phyloP scores from a whole-genome alignment of 768 basidiomycete genomes.

The Fomitopsis pulvina region DNA sequence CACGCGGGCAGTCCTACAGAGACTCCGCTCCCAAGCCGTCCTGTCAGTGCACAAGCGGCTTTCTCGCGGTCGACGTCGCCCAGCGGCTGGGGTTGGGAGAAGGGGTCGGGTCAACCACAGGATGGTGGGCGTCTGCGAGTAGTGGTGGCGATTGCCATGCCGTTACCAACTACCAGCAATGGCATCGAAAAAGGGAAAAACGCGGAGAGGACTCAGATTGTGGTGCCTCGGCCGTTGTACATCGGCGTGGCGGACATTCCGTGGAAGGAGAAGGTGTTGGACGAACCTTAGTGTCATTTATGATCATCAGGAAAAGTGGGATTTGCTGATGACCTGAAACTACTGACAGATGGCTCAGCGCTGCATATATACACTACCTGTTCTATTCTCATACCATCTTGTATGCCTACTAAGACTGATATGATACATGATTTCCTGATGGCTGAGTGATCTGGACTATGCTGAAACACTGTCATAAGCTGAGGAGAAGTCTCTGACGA shows the following conservation, averaged over 20 bases:
- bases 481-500: too few species aligned
- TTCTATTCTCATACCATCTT: too few species aligned
- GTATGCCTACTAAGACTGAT: too few species aligned
- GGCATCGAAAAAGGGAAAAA: background rate
- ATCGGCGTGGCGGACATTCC: constrained; percentile 1
- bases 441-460: too few species aligned
- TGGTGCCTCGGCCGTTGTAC: background rate
- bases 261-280: background rate
- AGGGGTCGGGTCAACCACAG: background rate
- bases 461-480: too few species aligned
- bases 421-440: too few species aligned
- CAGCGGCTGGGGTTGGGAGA: background rate
- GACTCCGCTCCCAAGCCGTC: too few species aligned
- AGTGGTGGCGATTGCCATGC: constrained; percentile 6
- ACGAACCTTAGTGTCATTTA: too few species aligned
- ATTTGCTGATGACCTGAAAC: too few species aligned
- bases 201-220: background rate
- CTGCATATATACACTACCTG: too few species aligned
- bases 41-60: background rate
- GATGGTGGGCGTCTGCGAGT: constrained; percentile 3
- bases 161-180: background rate
- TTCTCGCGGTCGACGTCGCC: background rate
- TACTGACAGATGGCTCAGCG: too few species aligned
- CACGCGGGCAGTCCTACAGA: background rate
- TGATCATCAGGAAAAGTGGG: too few species aligned